phyloP scores from a whole-genome alignment of 768 basidiomycete genomes.

The Calocera cornea region DNA sequence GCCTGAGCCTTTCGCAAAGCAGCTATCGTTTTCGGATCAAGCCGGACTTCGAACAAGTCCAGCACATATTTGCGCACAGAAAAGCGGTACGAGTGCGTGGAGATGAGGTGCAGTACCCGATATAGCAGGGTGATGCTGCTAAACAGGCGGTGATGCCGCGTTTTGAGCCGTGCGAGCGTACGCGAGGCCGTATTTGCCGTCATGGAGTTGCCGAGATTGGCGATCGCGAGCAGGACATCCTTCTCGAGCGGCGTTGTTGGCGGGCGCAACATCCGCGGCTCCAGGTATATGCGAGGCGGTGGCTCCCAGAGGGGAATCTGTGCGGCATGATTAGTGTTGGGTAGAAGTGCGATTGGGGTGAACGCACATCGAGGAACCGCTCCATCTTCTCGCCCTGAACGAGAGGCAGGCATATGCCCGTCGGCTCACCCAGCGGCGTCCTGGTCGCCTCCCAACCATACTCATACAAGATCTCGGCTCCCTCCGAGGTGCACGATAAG shows the following conservation, averaged over 20 bases:
- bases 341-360: background rate
- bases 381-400: constrained; percentile 38
- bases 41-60: constrained; percentile 77
- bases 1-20: background rate
- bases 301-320: constrained; percentile 62
- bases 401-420: constrained; percentile 81
- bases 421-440: constrained; percentile 71
- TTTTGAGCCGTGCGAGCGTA: constrained; percentile 70
- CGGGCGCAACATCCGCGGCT: constrained; percentile 33
- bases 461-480: constrained; percentile 85
- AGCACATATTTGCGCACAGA: constrained; percentile 86
- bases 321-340: constrained; percentile 8
- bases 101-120: constrained; percentile 75
- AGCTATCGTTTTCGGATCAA: constrained; percentile 44
- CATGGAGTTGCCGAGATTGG: constrained; percentile 89
- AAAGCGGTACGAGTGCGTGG: constrained; percentile 76
- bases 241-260: constrained; percentile 57
- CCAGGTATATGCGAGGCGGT: constrained; percentile 19
- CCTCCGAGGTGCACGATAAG: constrained; percentile 80
- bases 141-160: constrained; percentile 63
- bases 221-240: constrained; percentile 77
- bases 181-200: constrained; percentile 90
- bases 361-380: constrained; percentile 60
- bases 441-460: constrained; percentile 86
- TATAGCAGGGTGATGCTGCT: constrained; percentile 65